These are phyloP conservation scores for Gracilaria caudata DNA, from an alignment of 23 red algal species.

Conservation along the genomic window DNA sequence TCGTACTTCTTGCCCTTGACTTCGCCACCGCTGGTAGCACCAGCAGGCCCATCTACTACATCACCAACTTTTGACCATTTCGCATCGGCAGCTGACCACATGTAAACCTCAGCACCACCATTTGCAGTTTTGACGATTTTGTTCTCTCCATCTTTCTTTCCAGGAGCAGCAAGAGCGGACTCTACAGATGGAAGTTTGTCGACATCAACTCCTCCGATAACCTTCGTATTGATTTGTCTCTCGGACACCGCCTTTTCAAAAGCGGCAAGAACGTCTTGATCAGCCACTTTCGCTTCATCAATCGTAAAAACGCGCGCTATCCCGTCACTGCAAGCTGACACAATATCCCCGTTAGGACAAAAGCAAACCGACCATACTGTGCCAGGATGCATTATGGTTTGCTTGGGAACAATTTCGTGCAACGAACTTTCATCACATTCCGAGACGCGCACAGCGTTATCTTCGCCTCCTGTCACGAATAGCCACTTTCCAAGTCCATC, in stretches of 20 bases:
- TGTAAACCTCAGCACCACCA: conserved; percentile 80
- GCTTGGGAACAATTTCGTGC: conserved; percentile 1
- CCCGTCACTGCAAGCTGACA: conserved; percentile 81
- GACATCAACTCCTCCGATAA: conserved; percentile 85
- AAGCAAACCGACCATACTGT: conserved; percentile 74
- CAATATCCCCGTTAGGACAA: conserved; percentile 57
- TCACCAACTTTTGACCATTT: conserved; percentile 96
- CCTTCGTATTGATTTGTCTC: conserved; percentile 67
- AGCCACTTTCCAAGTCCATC: conserved; percentile 29
- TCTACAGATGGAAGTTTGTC: conserved; percentile 65
- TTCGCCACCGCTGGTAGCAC: conserved; percentile 48
- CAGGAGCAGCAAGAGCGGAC: conserved; percentile 61
- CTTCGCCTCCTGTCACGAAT: conserved; percentile 75
- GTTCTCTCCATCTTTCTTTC: conserved; percentile 88
- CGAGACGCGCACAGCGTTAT: conserved; percentile 72
- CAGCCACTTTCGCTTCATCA: conserved; percentile 33
- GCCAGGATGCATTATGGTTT: conserved; percentile 78
- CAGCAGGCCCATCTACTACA: conserved; percentile 79
- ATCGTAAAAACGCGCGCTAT: conserved; percentile 74
- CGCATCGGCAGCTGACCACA: conserved; percentile 80
- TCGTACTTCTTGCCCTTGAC: conserved; percentile 83
- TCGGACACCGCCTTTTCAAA: conserved; percentile 76
- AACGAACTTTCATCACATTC: conserved; percentile 20
- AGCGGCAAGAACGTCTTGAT: conserved; percentile 53
- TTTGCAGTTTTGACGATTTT: conserved; percentile 70